These are phyloP conservation scores for Globisporangium orthogonon DNA, from an alignment of 352 stramenopile genomes.

Conservation along the genomic window DNA sequence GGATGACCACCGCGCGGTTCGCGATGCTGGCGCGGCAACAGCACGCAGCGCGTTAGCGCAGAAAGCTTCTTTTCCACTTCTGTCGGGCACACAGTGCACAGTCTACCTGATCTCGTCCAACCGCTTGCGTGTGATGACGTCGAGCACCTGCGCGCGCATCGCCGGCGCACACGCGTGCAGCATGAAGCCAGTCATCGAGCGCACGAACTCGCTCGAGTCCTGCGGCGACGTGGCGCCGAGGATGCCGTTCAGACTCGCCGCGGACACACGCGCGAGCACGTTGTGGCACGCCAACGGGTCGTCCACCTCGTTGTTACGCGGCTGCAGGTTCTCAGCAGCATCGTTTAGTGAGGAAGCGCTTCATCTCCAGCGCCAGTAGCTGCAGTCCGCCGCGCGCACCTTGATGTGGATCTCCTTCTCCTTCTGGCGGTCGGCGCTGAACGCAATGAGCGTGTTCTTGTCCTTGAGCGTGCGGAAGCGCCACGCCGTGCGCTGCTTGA, in stretches of 20 bases:
- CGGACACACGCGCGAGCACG: slow-evolving; percentile 49
- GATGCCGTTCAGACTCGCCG: slow-evolving; percentile 69
- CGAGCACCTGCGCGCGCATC: slow-evolving; percentile 61
- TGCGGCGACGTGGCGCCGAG: slow-evolving; percentile 69
- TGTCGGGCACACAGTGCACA: no score
- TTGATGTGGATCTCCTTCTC: slow-evolving; percentile 61
- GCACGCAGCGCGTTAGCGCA: no score
- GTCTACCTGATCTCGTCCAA: slow-evolving; percentile 53
- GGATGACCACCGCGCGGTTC: slow-evolving; percentile 74
- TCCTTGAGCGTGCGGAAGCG: slow-evolving; percentile 79
- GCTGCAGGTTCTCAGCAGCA: slow-evolving; percentile 11
- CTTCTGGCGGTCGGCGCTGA: slow-evolving; percentile 62
- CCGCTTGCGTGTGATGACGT: slow-evolving; percentile 64
- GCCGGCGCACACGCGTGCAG: slow-evolving; percentile 54
- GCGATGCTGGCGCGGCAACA: slow-evolving; percentile 27
- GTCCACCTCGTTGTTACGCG: slow-evolving; percentile 39
- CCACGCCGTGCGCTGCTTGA: slow-evolving; percentile 81
- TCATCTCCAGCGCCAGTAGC: no score
- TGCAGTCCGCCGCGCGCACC: neutral
- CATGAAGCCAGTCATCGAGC: slow-evolving; percentile 85
- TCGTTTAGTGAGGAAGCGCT: neutral
- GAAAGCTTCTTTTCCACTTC: no score
- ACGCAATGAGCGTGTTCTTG: slow-evolving; percentile 62
- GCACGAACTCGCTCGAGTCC: slow-evolving; percentile 66
- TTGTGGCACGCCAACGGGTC: slow-evolving; percentile 75